Conservation (phyloP, 495 filamentous ascomycete species). For the Saxophila tyrrhenica region DNA sequence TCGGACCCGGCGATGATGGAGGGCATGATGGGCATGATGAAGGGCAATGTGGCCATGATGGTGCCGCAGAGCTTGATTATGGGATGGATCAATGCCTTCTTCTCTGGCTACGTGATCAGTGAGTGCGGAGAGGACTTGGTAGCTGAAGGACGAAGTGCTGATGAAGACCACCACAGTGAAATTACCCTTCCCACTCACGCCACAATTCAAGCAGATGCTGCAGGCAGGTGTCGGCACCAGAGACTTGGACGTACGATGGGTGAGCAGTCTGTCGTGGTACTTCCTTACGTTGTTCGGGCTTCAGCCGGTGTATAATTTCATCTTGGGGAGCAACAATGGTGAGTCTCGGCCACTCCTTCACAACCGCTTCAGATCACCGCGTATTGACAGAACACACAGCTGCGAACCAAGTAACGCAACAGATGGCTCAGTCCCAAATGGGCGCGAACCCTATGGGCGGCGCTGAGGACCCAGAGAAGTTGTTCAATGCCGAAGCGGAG, state of each 20-base stretch:
- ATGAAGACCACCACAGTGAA: slow-evolving; percentile 53
- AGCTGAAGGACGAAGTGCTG: slow-evolving; percentile 1
- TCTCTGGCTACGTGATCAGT: slow-evolving; percentile 95
- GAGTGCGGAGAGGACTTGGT: slow-evolving; percentile 13
- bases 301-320: slow-evolving; percentile 95
- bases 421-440: slow-evolving; percentile 61
- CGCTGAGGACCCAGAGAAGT: slow-evolving; percentile 88
- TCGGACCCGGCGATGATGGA: slow-evolving; percentile 97
- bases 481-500: slow-evolving; percentile 83
- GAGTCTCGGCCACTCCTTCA: slow-evolving; percentile 25
- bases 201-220: slow-evolving; percentile 98
- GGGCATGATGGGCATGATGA: slow-evolving; percentile 99
- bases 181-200: slow-evolving; percentile 94
- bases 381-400: slow-evolving; percentile 41
- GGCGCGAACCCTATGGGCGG: slow-evolving; percentile 73
- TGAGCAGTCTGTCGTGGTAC: slow-evolving; percentile 97
- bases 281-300: slow-evolving; percentile 94
- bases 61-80: slow-evolving; percentile 97
- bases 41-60: slow-evolving; percentile 99
- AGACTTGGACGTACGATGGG: slow-evolving; percentile 95
- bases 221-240: slow-evolving; percentile 91
- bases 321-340: slow-evolving; percentile 93
- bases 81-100: slow-evolving; percentile 99
- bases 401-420: slow-evolving; percentile 86
- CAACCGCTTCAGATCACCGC: no score